Conservation (phyloP, 1,284 basidiomycete genomes). For the Farysia itapuensis region DNA sequence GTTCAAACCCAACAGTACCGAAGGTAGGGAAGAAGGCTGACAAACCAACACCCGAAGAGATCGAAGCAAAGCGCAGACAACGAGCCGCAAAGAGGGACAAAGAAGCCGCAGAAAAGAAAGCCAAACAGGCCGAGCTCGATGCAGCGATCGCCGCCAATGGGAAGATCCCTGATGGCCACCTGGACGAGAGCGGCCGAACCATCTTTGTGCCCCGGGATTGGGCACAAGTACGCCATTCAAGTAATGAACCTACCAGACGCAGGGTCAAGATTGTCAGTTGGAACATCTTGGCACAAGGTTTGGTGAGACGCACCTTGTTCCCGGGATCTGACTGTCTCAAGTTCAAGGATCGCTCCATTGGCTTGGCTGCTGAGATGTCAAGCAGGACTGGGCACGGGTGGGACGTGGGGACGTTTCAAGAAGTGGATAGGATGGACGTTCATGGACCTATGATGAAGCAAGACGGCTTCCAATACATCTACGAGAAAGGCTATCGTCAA, state of each 20-base stretch:
- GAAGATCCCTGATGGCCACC: slow-evolving; percentile 29
- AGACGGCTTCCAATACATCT: slow-evolving; percentile 47
- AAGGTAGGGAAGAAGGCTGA: slow-evolving; percentile 22
- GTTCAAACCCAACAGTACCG: too few species aligned
- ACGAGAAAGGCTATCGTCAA: slow-evolving; percentile 53
- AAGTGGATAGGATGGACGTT: slow-evolving; percentile 59
- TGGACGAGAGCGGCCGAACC: slow-evolving; percentile 21
- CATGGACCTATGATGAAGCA: slow-evolving; percentile 42
- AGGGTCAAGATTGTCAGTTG: slow-evolving; percentile 43
- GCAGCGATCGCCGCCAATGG: slow-evolving; percentile 31
- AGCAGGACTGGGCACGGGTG: slow-evolving; percentile 51
- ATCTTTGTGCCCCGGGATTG: slow-evolving; percentile 35
- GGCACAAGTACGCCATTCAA: slow-evolving; percentile 6
- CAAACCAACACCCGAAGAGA: slow-evolving; percentile 31
- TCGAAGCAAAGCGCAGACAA: slow-evolving; percentile 28
- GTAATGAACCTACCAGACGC: not conserved
- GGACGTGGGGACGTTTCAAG: slow-evolving; percentile 61
- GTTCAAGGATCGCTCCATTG: slow-evolving; percentile 55
- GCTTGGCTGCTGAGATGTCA: slow-evolving; percentile 40
- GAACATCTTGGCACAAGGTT: slow-evolving; percentile 60
- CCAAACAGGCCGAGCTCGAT: slow-evolving; percentile 29
- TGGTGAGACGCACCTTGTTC: slow-evolving; percentile 61
- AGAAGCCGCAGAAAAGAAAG: slow-evolving; percentile 34
- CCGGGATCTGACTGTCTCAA: slow-evolving; percentile 61
- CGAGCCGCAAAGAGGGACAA: slow-evolving; percentile 39